Evolutionary conservation across 2,329 filamentous ascomycete genomes (phyloP).

Genomic region (Xylaria digitata): DNA sequence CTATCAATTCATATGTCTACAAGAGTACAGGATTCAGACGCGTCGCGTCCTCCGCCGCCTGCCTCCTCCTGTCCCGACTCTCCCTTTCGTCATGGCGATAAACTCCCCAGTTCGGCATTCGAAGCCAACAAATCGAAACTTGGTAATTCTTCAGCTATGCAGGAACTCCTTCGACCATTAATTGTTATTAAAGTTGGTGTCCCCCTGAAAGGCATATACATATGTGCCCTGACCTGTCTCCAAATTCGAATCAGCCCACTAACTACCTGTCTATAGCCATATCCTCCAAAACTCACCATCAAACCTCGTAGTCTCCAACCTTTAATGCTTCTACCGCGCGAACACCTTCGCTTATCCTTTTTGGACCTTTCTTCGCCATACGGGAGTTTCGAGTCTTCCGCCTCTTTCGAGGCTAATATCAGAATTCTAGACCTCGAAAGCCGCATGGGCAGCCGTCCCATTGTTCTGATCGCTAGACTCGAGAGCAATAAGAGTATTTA

Average conservation of each 20-base stretch:
- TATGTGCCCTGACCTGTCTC: no score
- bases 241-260: constrained; percentile 17
- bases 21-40: constrained; percentile 54
- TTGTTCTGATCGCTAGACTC: constrained; percentile 70
- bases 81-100: constrained; percentile 53
- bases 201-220: neutral
- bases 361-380: constrained; percentile 67
- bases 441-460: constrained; percentile 65
- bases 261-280: constrained; percentile 56
- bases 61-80: constrained; percentile 55
- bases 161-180: constrained; percentile 63
- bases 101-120: constrained; percentile 16
- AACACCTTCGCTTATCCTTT: constrained; percentile 68
- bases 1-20: constrained; percentile 49
- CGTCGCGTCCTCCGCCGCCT: constrained; percentile 60
- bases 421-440: constrained; percentile 72
- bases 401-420: constrained; percentile 70
- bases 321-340: constrained; percentile 71
- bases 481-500: constrained; percentile 66
- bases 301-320: constrained; percentile 69
- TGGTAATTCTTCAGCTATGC: constrained; percentile 57
- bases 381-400: constrained; percentile 63
- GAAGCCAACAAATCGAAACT: constrained; percentile 52
- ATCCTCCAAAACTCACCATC: constrained; percentile 64
- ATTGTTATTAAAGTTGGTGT: constrained; percentile 63